Percentiles rank a stretch among this genome's conserved stretches.
Evolutionary conservation across 31 red algal species (phyloP).

Genomic region (Odonthalia washingtoniensis): DNA sequence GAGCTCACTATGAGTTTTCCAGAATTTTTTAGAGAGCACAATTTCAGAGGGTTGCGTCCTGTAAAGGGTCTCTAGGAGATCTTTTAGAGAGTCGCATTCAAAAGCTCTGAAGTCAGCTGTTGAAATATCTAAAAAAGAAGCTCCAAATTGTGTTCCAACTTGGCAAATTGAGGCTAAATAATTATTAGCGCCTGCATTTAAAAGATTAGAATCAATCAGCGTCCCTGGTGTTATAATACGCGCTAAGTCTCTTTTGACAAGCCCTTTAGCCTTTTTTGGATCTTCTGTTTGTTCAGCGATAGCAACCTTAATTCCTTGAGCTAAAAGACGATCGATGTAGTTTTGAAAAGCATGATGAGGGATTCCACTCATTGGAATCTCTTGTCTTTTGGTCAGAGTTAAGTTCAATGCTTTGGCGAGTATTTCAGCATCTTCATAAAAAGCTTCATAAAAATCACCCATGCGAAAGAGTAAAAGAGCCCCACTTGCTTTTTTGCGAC

Average conservation of each 20-base stretch:
- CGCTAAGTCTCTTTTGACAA: constrained; percentile 81
- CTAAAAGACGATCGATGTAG: constrained; percentile 63
- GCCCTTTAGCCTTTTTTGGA: constrained; percentile 57
- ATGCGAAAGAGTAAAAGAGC: constrained; percentile 80
- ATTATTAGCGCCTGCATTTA: constrained; percentile 66
- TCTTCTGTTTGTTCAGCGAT: constrained; percentile 78
- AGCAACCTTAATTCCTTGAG: constrained; percentile 62
- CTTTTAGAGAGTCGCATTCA: constrained; percentile 24
- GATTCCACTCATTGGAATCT: constrained; percentile 92
- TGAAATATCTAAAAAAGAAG: constrained; percentile 1
- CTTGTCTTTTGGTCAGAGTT: constrained; percentile 81
- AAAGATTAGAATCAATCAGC: constrained; percentile 69
- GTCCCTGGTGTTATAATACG: constrained; percentile 90
- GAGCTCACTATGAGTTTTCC: too few species aligned
- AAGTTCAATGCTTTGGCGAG: constrained; percentile 67
- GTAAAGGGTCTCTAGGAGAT: too few species aligned
- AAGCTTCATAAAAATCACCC: constrained; percentile 97
- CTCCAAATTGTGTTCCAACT: neutral
- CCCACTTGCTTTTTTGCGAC: too few species aligned
- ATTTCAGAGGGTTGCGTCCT: too few species aligned
- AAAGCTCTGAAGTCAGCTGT: neutral
- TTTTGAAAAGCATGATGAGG: constrained; percentile 79
- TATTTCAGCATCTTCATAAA: constrained; percentile 85
- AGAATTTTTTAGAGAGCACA: too few species aligned
- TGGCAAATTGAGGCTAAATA: constrained; percentile 62